Percentiles rank a stretch among this genome's conserved stretches.
Evolutionary conservation across 202 grass and related monocot genomes (phyloP).

Genomic region (Tripidium arundinaceum): DNA sequence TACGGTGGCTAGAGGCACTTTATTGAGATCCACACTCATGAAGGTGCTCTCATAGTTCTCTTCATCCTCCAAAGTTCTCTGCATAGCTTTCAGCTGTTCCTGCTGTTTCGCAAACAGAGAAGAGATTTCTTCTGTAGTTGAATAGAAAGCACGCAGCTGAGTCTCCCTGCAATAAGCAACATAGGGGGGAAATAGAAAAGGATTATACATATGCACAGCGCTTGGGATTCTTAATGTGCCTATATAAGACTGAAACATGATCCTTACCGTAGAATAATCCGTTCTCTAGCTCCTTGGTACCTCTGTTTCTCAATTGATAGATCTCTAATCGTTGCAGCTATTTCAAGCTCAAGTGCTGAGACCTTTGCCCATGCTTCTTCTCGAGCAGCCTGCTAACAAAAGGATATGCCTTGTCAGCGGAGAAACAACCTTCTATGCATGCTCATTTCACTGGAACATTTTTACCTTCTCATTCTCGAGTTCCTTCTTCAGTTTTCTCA

Average conservation of each 20-base stretch:
- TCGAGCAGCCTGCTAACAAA: slow-evolving; percentile 85
- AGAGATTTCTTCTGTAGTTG: slow-evolving; percentile 94
- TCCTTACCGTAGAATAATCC: slow-evolving; percentile 85
- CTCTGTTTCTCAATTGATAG: slow-evolving; percentile 89
- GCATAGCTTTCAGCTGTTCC: slow-evolving; percentile 98
- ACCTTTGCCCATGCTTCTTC: slow-evolving; percentile 98
- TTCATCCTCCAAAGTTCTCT: slow-evolving; percentile 94
- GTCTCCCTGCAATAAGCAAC: slow-evolving; percentile 70
- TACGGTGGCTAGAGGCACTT: slow-evolving; percentile 29
- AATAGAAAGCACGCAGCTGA: slow-evolving; percentile 92
- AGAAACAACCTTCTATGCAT: slow-evolving; percentile 19
- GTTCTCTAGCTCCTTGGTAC: slow-evolving; percentile 91
- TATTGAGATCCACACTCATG: slow-evolving; percentile 53
- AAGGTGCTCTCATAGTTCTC: slow-evolving; percentile 78
- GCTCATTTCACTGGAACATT: slow-evolving; percentile 34
- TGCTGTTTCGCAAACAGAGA: slow-evolving; percentile 87
- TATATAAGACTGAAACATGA: slow-evolving; percentile 15
- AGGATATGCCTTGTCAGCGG: slow-evolving; percentile 48
- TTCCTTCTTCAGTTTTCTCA: slow-evolving; percentile 68
- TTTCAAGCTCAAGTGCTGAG: slow-evolving; percentile 90
- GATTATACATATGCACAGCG: slow-evolving; percentile 15
- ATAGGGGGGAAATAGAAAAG: not conserved
- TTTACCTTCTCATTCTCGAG: slow-evolving; percentile 96
- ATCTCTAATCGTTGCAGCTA: slow-evolving; percentile 86
- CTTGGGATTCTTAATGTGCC: not conserved